Evolutionary conservation across 2,329 filamentous ascomycete species (phyloP).

Genomic region (Escovopsis weberi): DNA sequence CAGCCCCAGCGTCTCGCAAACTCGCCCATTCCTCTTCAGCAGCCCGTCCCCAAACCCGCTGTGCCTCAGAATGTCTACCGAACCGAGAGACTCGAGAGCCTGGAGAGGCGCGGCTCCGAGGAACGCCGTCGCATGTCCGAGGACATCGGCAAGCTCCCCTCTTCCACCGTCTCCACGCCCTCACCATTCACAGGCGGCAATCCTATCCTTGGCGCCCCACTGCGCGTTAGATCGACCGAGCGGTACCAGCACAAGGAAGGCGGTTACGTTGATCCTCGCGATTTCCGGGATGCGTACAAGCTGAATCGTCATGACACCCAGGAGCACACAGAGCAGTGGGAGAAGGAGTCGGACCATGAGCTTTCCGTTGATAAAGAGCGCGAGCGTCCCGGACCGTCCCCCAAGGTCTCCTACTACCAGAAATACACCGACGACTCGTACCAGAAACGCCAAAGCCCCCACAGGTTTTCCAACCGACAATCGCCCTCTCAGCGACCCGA

Average conservation of each 20-base stretch:
- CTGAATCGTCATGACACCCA: background rate
- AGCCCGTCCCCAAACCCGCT: slow-evolving; percentile 66
- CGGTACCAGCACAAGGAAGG: background rate
- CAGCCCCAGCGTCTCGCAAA: slow-evolving; percentile 32
- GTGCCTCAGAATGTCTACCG: slow-evolving; percentile 57
- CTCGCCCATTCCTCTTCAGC: slow-evolving; percentile 54
- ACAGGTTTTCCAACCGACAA: too few species aligned
- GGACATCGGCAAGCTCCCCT: slow-evolving; percentile 20
- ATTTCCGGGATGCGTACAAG: background rate
- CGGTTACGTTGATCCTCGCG: background rate
- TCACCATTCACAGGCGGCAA: background rate
- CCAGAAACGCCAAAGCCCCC: background rate
- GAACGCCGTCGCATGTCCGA: slow-evolving; percentile 18
- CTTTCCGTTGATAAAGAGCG: background rate
- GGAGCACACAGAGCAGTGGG: background rate
- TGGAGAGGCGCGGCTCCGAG: slow-evolving; percentile 20
- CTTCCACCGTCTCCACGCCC: background rate
- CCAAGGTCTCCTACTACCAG: background rate
- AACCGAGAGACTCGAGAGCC: slow-evolving; percentile 25
- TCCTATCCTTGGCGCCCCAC: slow-evolving; percentile 1
- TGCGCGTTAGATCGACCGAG: background rate
- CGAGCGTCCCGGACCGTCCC: background rate
- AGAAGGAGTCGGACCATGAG: background rate
- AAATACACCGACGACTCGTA: background rate
- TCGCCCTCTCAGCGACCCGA: too few species aligned